These are phyloP conservation scores for Ogataea hybrid DNA, from an alignment of 1,139 yeast genomes.

Conservation along the genomic window DNA sequence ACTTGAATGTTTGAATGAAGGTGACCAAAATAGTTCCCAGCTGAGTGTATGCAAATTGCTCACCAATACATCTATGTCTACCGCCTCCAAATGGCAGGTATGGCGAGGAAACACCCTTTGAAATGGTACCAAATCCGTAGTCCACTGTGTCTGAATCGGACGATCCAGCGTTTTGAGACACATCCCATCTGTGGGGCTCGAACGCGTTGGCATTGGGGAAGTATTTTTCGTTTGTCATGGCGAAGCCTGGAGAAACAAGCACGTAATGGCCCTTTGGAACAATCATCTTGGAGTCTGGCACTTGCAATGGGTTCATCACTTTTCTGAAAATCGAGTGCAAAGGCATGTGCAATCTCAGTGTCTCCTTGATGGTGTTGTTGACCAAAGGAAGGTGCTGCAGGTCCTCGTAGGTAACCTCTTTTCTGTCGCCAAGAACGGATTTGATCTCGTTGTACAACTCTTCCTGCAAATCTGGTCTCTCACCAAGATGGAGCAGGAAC, in stretches of 20 bases:
- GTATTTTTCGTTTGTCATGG: slow-evolving; percentile 71
- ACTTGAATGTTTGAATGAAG: slow-evolving; percentile 71
- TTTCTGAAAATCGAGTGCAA: slow-evolving; percentile 93
- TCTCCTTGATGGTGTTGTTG: slow-evolving; percentile 84
- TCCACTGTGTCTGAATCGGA: slow-evolving; percentile 62
- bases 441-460: slow-evolving; percentile 73
- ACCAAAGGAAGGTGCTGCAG: slow-evolving; percentile 78
- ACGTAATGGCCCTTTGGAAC: slow-evolving; percentile 91
- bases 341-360: slow-evolving; percentile 94
- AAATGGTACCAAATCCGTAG: slow-evolving; percentile 93
- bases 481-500: slow-evolving; percentile 89
- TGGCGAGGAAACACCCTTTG: slow-evolving; percentile 94
- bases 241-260: slow-evolving; percentile 90
- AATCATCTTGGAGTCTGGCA: slow-evolving; percentile 76
- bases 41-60: slow-evolving; percentile 95
- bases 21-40: slow-evolving; percentile 82
- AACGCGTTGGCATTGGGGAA: slow-evolving; percentile 72
- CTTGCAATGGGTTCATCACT: slow-evolving; percentile 73
- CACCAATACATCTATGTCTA: slow-evolving; percentile 99
- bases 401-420: slow-evolving; percentile 73
- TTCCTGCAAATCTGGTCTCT: slow-evolving; percentile 79
- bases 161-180: slow-evolving; percentile 36
- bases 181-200: slow-evolving; percentile 91
- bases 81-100: slow-evolving; percentile 99
- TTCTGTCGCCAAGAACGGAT: slow-evolving; percentile 52